phyloP scores from a whole-genome alignment of 441 rosid species.

The Gossypium davidsonii region DNA sequence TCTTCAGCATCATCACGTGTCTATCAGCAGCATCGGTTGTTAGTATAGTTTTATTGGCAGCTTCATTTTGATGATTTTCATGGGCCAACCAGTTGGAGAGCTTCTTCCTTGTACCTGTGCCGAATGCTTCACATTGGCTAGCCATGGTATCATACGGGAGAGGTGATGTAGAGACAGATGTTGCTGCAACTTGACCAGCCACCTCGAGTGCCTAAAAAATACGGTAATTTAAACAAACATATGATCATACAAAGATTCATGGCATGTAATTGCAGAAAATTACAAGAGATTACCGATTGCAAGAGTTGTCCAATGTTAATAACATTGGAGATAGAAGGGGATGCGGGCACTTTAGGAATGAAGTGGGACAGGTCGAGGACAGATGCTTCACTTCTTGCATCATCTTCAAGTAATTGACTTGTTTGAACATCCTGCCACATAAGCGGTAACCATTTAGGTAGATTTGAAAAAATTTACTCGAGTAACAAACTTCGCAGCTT shows the following conservation, averaged over 20 bases:
- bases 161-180: constrained; percentile 72
- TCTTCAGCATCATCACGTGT: constrained; percentile 17
- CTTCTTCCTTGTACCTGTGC: constrained; percentile 69
- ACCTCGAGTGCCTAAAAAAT: constrained; percentile 76
- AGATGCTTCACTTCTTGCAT: constrained; percentile 64
- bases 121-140: constrained; percentile 80
- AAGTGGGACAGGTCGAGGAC: constrained; percentile 47
- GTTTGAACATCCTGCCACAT: constrained; percentile 53
- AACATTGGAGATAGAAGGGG: constrained; percentile 31
- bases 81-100: constrained; percentile 84
- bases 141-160: constrained; percentile 78
- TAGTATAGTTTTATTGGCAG: constrained; percentile 18
- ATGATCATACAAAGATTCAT: background rate
- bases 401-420: constrained; percentile 55
- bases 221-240: background rate
- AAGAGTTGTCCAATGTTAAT: constrained; percentile 85
- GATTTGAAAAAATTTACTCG: background rate
- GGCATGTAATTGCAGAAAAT: background rate
- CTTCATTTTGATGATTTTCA: constrained; percentile 44
- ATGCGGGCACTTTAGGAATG: constrained; percentile 37
- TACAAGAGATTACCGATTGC: constrained; percentile 58
- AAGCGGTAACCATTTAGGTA: background rate
- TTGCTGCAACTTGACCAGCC: constrained; percentile 89
- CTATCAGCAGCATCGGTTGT: constrained; percentile 24
- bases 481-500: too few relatives aligned